Evolutionary conservation across 371 early-diverging fungal genomes (phyloP), one percentile per base, ranked within the genome.

Genomic region (Rhizopus microsporus): DNA sequence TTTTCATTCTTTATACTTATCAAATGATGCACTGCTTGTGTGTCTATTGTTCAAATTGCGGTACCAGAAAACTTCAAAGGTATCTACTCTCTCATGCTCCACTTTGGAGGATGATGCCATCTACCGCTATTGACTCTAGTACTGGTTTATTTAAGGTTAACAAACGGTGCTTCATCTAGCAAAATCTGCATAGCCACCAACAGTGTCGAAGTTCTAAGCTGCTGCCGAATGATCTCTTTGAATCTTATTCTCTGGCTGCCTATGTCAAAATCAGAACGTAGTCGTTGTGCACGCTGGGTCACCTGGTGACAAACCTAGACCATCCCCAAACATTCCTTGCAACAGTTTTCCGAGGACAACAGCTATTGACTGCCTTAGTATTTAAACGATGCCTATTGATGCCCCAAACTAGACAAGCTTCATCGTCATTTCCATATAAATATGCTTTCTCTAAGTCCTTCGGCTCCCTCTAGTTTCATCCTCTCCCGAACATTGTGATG

Each of bases 1-100:
- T 40, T 42, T 9, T 43, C 23, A 47, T 13, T 15, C 53, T 13
- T 7, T 16, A n/a, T 4, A 44, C 8, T 39, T 47, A 10, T 47
- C 53, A 1, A 17, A 40, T 0, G 61, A 54, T 44, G 40, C 61
- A n/a, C 37, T 60, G 3, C 44, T 55, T 13, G 13, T 10, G 2
- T 37, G 5, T 4, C 6, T 5, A 37, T 13, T 37, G 13, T 37
- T 13, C 13, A 5, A 37, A 4, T 10, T 13, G 5, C 2, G 7
- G 38, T 37, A 5, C 6, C 38, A 37, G 38, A 37, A 5, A 6
- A 3, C 6, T 10, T 37, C 38, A 5, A 3, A 4, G 38, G 6
- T 5, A 37, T 13, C 38, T 37, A 10, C 5, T 37, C 13, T 37
- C 5, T 13, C 38, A 13, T 10, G 0, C 5, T 13, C 38, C 38